Evolutionary conservation across 148 eudicot genomes (phyloP).

Genomic region (Vaccinium macrocarpon): DNA sequence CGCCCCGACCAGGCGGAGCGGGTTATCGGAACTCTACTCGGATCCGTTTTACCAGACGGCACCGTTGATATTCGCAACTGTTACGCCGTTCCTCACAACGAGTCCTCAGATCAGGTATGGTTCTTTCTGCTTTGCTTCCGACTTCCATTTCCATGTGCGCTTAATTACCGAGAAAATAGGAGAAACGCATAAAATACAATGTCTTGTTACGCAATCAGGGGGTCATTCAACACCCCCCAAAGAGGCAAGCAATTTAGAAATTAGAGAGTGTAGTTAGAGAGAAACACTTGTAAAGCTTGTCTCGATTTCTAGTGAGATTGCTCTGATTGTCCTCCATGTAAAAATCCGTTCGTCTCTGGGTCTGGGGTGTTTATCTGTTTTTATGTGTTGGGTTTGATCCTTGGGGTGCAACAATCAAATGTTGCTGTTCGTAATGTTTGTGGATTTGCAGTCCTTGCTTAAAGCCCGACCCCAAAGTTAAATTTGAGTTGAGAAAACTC

Average conservation of each 20-base stretch:
- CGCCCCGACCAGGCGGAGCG: constrained; percentile 94
- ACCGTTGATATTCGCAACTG: constrained; percentile 86
- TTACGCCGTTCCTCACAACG: constrained; percentile 90
- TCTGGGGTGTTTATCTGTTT: too few species aligned
- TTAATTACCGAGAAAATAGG: neutral
- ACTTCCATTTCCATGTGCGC: neutral
- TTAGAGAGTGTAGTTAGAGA: too few species aligned
- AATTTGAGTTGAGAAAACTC: neutral
- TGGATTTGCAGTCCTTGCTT: neutral
- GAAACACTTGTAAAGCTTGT: too few species aligned
- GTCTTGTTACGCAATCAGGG: neutral
- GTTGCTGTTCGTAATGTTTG: neutral
- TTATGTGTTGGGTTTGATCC: too few species aligned
- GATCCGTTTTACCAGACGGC: constrained; percentile 77
- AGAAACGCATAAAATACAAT: neutral
- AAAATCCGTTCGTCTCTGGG: too few species aligned
- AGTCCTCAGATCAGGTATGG: constrained; percentile 92
- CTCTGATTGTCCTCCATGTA: too few species aligned
- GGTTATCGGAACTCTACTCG: constrained; percentile 89
- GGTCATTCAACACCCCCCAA: too few species aligned
- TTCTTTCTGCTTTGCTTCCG: constrained; percentile 13
- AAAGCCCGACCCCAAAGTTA: neutral
- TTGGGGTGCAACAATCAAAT: too few species aligned
- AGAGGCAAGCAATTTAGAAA: too few species aligned
- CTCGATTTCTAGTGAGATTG: too few species aligned